Evolutionary conservation across 2,329 filamentous ascomycete genomes (phyloP).

Genomic region (Colletotrichum navitas): DNA sequence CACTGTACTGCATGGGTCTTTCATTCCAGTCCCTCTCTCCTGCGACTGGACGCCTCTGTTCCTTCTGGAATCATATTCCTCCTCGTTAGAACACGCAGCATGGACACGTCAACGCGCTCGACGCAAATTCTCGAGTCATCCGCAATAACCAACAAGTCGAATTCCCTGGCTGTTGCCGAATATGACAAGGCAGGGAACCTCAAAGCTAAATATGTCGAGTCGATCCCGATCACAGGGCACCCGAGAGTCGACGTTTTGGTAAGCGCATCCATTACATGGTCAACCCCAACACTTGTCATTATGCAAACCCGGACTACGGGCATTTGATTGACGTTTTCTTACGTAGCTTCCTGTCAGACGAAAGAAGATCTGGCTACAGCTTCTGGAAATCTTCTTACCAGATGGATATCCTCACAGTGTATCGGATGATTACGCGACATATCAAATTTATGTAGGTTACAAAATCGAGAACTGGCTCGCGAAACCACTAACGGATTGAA

Average conservation of each 20-base stretch:
- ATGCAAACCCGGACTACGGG: too few species aligned
- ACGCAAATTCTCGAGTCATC: constrained; percentile 21
- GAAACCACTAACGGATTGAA: background rate
- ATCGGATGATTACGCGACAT: constrained; percentile 37
- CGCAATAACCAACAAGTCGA: constrained; percentile 1
- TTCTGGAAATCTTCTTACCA: constrained; percentile 36
- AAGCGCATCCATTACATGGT: constrained; percentile 5
- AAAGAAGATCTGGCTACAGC: constrained; percentile 30
- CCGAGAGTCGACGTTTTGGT: constrained; percentile 35
- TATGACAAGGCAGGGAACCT: constrained; percentile 37
- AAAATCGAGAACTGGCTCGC: too few species aligned
- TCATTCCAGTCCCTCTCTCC: background rate
- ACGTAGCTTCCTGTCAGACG: constrained; percentile 25
- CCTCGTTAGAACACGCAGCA: background rate
- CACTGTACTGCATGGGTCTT: too few species aligned
- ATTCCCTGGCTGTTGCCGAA: constrained; percentile 20
- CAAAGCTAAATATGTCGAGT: constrained; percentile 36
- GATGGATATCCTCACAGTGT: constrained; percentile 39
- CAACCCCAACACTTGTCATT: background rate
- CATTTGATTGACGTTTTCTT: constrained; percentile 26
- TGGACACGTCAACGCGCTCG: constrained; percentile 16
- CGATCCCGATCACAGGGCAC: constrained; percentile 19
- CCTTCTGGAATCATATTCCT: background rate
- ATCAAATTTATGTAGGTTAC: constrained; percentile 33
- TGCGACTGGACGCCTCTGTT: background rate